Evolutionary conservation across 306 rosid genomes (phyloP), one percentile per base, ranked within the genome.

Genomic region (Biancaea sappan): DNA sequence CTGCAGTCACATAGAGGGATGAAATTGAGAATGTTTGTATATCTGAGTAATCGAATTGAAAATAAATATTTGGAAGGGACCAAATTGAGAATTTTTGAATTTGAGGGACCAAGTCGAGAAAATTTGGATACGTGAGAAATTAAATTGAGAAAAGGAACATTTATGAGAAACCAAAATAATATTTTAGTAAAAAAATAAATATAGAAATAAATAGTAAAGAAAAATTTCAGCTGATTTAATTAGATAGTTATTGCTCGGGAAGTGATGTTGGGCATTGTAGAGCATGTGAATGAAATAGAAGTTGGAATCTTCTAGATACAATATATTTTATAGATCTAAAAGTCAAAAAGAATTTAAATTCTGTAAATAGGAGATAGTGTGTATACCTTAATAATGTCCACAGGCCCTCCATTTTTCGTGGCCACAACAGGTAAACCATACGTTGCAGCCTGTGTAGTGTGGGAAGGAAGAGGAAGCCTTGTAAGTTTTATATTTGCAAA

Each of bases 351-450:
- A 35, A 35, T 6, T 43, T 43, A 15, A 46, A 46, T 15, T 40
- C 43, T 10, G 34, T 31, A 65, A 68, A 44, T 34, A 31, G 38
- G 41, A 38, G 48, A 28, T 18, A 40, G 0, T 19, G 2, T 43
- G 62, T 16, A n/a, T 87, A 91, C 97, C 97, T 84, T 91, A 12
- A 89, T 71, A 79, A 89, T 91, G 77, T 89, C 97, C 28, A 89
- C 92, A 1, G 97, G 97, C 28, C 97, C 95, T 84, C 97, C 95
- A 43, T 91, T 91, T 82, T 81, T 87, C 28, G 97, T 91, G 79
- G 97, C 95, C 19, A 85, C 97, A 63, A 91, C 83, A 3, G 97
- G 97, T 77, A 91, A 86, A 76, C 97, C 97, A 82, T 89, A 89
- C 77, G 95, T 89, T 72, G 97, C 92, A 51, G 97, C 97, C 97